Percentiles rank a stretch among this genome's conserved stretches.
Conservation (phyloP, 345 rosid species). For the Cochlearia excelsa region DNA sequence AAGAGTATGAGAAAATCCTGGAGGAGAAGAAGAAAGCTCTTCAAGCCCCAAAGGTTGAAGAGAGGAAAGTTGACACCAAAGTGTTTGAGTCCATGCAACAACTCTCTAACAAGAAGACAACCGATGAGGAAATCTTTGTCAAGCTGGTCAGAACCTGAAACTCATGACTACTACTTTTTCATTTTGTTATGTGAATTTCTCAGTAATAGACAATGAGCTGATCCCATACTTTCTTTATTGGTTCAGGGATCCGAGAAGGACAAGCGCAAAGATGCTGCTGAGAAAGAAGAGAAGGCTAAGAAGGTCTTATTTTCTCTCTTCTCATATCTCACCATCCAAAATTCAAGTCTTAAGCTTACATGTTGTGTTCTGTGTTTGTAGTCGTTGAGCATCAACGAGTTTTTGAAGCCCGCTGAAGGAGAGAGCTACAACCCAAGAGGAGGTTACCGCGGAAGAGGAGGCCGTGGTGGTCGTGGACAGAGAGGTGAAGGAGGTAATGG, state of each 20-base stretch:
- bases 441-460: slow-evolving; percentile 50
- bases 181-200: too few species aligned
- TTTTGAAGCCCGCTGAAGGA: slow-evolving; percentile 68
- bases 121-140: slow-evolving; percentile 51
- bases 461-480: slow-evolving; percentile 43
- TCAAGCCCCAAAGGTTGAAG: slow-evolving; percentile 53
- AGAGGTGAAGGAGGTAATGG: slow-evolving; percentile 26
- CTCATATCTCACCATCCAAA: too few species aligned
- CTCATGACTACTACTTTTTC: background rate
- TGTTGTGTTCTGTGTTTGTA: slow-evolving; percentile 17
- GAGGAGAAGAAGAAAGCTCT: slow-evolving; percentile 69
- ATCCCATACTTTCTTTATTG: slow-evolving; percentile 64
- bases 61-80: slow-evolving; percentile 60
- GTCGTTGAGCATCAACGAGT: slow-evolving; percentile 67
- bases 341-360: background rate
- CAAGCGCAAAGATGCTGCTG: slow-evolving; percentile 41
- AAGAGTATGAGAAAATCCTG: slow-evolving; percentile 74
- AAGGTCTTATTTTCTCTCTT: slow-evolving; percentile 36
- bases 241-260: slow-evolving; percentile 68
- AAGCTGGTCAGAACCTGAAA: slow-evolving; percentile 46
- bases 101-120: slow-evolving; percentile 61
- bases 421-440: slow-evolving; percentile 42
- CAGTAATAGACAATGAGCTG: slow-evolving; percentile 45
- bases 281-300: slow-evolving; percentile 62
- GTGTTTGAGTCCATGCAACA: slow-evolving; percentile 69